These are phyloP conservation scores for Trichophyton benhamiae DNA, from an alignment of 2,329 filamentous ascomycete genomes.

Conservation along the genomic window DNA sequence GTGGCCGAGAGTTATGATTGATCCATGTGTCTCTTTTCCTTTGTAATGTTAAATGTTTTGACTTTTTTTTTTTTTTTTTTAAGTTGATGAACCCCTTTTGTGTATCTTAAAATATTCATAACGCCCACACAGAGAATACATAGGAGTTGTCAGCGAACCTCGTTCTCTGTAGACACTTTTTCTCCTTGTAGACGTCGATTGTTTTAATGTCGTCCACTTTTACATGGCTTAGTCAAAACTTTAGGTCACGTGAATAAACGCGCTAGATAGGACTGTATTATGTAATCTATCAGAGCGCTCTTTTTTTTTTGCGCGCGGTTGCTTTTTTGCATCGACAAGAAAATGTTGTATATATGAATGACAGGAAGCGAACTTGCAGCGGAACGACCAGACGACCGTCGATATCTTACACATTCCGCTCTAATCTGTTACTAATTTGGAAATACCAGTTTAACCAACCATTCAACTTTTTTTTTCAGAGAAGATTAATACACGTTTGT, in stretches of 20 bases:
- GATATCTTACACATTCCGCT: no score
- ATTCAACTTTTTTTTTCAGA: no score
- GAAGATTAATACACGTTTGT: no score
- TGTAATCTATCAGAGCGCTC: no score
- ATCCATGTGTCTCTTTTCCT: background rate
- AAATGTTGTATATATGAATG: no score
- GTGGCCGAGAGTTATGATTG: background rate
- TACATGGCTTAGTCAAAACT: no score
- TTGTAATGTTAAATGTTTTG: constrained; percentile 1
- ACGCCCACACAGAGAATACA: background rate
- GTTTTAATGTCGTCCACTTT: background rate
- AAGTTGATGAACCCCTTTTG: background rate
- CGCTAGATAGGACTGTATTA: no score
- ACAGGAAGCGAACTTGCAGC: no score
- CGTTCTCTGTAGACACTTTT: background rate
- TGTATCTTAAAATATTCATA: background rate
- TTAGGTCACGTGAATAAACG: background rate
- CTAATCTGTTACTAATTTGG: background rate
- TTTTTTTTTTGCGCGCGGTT: no score
- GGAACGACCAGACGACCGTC: no score
- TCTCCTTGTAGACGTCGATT: background rate
- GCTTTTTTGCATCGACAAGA: no score
- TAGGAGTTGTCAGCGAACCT: background rate
- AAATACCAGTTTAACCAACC: background rate
- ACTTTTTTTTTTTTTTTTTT: background rate